A percentile compares a stretch with the other conserved stretches of the same genome.
phyloP scores from a whole-genome alignment of 73 alveolate species.

The Breviolum minutum region DNA sequence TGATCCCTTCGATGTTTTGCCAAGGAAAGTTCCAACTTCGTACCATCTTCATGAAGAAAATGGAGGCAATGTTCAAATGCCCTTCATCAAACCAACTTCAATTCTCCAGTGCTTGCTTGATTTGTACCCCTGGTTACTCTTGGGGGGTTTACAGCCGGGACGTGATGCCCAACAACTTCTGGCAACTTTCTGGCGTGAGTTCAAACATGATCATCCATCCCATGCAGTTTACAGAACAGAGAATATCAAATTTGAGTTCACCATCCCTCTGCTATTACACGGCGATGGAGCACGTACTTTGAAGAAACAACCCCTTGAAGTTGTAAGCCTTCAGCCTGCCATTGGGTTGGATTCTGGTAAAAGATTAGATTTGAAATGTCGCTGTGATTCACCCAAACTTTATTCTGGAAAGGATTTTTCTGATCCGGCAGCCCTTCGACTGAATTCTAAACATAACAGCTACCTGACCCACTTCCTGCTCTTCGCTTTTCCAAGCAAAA shows the following conservation, averaged over 20 bases:
- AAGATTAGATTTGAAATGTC: not conserved
- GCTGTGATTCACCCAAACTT: not conserved
- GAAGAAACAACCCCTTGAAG: slow-evolving; percentile 1
- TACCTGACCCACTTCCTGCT: not conserved
- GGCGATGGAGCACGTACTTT: slow-evolving; percentile 17
- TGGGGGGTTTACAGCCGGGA: not conserved
- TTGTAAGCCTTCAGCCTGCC: not conserved
- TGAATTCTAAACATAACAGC: not conserved
- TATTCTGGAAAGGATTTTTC: not conserved
- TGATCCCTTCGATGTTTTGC: too few species aligned
- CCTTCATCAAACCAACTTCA: not conserved
- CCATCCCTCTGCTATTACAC: not conserved
- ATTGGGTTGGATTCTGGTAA: not conserved
- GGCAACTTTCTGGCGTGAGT: not conserved
- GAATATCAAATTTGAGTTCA: not conserved
- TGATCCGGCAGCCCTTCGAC: not conserved
- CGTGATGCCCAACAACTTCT: not conserved
- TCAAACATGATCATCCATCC: not conserved
- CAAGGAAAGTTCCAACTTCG: not conserved
- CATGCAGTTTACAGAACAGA: not conserved
- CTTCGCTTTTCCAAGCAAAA: not conserved
- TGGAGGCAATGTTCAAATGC: not conserved
- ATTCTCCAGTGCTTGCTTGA: not conserved
- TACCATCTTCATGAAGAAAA: not conserved
- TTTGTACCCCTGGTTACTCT: not conserved